Evolutionary conservation across 768 basidiomycete genomes (phyloP), one percentile per base, ranked within the genome.

Genomic region (Pleurotus tuber-regium): DNA sequence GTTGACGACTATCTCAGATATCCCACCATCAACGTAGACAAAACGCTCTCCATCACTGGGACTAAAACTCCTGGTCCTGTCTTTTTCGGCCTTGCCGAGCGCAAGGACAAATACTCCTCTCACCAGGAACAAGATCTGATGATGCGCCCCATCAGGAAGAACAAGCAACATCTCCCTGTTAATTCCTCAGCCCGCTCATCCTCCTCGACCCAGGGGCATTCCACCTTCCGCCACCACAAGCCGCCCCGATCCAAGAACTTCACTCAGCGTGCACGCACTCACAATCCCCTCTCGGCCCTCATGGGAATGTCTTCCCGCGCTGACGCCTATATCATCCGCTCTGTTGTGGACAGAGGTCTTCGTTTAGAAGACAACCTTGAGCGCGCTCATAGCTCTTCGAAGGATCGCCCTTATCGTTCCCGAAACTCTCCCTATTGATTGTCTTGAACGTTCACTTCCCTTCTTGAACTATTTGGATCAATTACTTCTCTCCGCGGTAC

Each of bases 1-100:
- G 35, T 36, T 11, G 14, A 14, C 4, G 18, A 36, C 14, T 18
- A 36, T 18, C 35, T 36, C 7, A 14, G 35, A n/a, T 36, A n/a
- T 18, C 35, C 35, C 18, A 36, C 35, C 35, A 36, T 36, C 35
- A n/a, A n/a, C n/a, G n/a, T n/a, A n/a, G 35, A 36, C 18, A 18
- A 18, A 18, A 36, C 35, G 35, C 35, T 36, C 35, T 36, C 14
- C 11, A 5, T 18, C 35, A 14, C 18, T 36, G 35, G 35, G 14
- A n/a, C 35, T 4, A 36, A 36, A 36, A 36, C 35, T 18, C 35
- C 35, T 6, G 35, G 35, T 18, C 35, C 35, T 14, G 35, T 36
- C 18, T 36, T 47, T 19, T 35, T 29, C 53, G 52, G 52, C 43
- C 23, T 53, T 19, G 29, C 43, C 58, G 53, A 11, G 46, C 50